Percentiles rank a stretch among this genome's conserved stretches.
These are phyloP conservation scores for Brassica incana DNA, from an alignment of 345 rosid genomes.

Conservation along the genomic window DNA sequence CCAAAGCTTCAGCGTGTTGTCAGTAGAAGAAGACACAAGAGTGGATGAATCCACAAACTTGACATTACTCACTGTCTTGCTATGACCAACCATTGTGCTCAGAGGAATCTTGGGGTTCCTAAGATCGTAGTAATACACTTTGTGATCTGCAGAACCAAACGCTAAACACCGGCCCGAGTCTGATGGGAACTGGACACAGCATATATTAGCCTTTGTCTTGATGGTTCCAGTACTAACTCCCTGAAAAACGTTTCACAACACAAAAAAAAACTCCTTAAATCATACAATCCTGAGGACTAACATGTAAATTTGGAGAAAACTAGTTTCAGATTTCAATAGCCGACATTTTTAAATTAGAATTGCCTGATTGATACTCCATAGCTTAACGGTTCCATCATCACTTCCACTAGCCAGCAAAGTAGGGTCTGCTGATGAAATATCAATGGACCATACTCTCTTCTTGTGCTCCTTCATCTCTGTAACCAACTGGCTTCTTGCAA, in stretches of 20 bases:
- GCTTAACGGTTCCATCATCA: constrained; percentile 92
- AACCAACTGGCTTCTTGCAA: constrained; percentile 76
- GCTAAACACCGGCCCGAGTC: constrained; percentile 82
- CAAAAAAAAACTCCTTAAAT: constrained; percentile 47
- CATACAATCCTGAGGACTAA: constrained; percentile 26
- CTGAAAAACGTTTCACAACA: constrained; percentile 58
- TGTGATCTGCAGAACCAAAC: constrained; percentile 96
- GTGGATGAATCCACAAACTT: constrained; percentile 72
- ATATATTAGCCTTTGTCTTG: constrained; percentile 88
- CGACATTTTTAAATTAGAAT: constrained; percentile 82
- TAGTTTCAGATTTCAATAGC: constrained; percentile 66
- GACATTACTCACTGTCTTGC: constrained; percentile 90
- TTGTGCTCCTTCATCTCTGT: constrained; percentile 87
- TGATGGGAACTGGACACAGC: constrained; percentile 87
- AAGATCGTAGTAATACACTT: constrained; percentile 86
- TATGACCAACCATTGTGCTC: constrained; percentile 78
- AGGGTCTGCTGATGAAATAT: constrained; percentile 84
- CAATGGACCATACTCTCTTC: constrained; percentile 94
- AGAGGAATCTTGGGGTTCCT: constrained; percentile 79
- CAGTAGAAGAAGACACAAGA: constrained; percentile 90
- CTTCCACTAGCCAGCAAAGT: constrained; percentile 95
- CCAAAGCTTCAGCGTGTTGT: constrained; percentile 94
- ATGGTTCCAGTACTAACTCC: constrained; percentile 83
- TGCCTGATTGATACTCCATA: constrained; percentile 99
- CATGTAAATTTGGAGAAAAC: constrained; percentile 35